These are phyloP conservation scores for Cryptosporidium sp. DNA, from an alignment of 169 alveolate genomes.

Conservation along the genomic window DNA sequence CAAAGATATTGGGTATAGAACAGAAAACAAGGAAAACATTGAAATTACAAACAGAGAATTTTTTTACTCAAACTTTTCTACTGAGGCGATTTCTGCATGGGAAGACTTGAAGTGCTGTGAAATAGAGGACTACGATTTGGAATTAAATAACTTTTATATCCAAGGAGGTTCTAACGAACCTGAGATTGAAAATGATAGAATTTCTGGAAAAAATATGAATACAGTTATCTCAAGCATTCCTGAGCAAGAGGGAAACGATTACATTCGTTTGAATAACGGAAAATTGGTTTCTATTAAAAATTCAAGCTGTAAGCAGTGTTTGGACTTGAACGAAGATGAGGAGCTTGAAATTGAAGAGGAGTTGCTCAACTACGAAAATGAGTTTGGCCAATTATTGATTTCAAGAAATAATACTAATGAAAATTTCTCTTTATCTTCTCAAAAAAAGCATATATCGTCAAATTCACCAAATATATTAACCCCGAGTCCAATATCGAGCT, in stretches of 20 bases:
- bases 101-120: conserved; percentile 27
- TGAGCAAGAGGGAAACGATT: conserved; percentile 63
- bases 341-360: conserved; percentile 34
- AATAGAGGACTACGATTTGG: conserved; percentile 25
- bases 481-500: not conserved
- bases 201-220: not conserved
- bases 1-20: not conserved
- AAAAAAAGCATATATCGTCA: not conserved
- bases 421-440: not conserved
- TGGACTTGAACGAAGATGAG: conserved; percentile 44
- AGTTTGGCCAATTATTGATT: not conserved
- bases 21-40: not conserved
- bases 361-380: conserved; percentile 11
- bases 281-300: conserved; percentile 7
- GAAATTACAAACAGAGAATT: not conserved
- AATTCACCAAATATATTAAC: not conserved
- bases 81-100: conserved; percentile 30
- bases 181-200: conserved; percentile 5
- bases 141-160: not conserved
- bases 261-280: conserved; percentile 1
- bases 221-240: conserved; percentile 9
- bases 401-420: not conserved
- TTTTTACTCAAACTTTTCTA: conserved; percentile 18
- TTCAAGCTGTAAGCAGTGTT: conserved; percentile 39
- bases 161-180: not conserved